Base-by-base conservation (phyloP, 108 stramenopile genomes). In the Chaetoceros muelleri region DNA sequence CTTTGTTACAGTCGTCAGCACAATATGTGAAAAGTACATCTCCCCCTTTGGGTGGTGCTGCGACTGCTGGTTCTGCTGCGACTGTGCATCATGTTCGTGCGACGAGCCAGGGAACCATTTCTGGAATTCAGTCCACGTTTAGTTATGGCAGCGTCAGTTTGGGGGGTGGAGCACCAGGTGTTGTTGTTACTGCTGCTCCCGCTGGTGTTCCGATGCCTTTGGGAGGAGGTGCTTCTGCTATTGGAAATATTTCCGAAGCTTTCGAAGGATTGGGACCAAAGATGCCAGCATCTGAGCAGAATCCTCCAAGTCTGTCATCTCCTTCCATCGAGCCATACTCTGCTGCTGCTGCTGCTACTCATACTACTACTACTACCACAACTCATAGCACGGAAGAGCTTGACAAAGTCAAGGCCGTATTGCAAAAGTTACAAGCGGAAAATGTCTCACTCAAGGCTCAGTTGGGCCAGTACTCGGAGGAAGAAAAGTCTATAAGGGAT, bases 381-480 rank as follows among this genome's bases (percentile, higher is more conserved):
- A 50, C 44, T 44, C 46, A 56, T n/a, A 50, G 48, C 7, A 30
- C 47, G 17, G 59, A 67, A 0, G 90, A 92, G 61, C 60, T 92
- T 45, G 66, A 60, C 54, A 78, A 78, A 40, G 63, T 92, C 18
- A 73, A 72, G 29, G 47, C 57, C 13, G 63, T 76, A 2, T 60
- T 87, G 46, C 90, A 92, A 55, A 85, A 87, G 34, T 55, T 92
- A 2, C 82, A 82, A 52, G 90, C 90, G 0, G 90, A 92, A 58
- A 81, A 84, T 24, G 75, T 92, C 47, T 63, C 76, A 22, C 80
- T 92, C 47, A 85, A 82, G 53, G 85, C 90, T 8, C 80, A 81
- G 58, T 57, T 87, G 29, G 81, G 78, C 30, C 61, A 55, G 17
- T 67, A 84, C 55, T 70, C 84, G 3, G 86, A 85, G 10, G 90